Conservation (phyloP, 1,284 basidiomycete species). For the Fomes fomentarius region DNA sequence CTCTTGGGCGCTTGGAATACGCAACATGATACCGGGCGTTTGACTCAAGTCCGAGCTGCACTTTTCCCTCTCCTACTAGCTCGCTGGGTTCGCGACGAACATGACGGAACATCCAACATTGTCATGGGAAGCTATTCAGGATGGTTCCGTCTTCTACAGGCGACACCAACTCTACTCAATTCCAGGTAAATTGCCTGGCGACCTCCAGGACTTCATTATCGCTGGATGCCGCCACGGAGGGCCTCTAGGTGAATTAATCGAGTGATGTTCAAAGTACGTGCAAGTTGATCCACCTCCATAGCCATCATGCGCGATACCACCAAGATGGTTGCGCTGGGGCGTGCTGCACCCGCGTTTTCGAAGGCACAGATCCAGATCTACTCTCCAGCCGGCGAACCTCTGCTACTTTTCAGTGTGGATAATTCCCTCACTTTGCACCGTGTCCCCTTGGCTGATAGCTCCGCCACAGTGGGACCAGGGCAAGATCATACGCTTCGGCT, state of each 20-base stretch:
- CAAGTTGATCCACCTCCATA: too few relatives aligned
- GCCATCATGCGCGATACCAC: conserved; percentile 88
- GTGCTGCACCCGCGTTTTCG: conserved; percentile 59
- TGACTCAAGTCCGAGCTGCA: too few relatives aligned
- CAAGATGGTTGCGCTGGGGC: conserved; percentile 79
- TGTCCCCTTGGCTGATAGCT: conserved; percentile 22
- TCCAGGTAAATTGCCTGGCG: conserved; percentile 72
- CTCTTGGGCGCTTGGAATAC: too few relatives aligned
- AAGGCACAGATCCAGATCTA: conserved; percentile 82
- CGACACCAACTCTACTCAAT: conserved; percentile 86
- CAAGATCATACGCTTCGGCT: conserved; percentile 81
- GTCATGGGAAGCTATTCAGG: conserved; percentile 81
- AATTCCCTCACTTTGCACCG: conserved; percentile 31
- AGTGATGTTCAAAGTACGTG: too few relatives aligned
- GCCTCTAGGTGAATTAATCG: conserved; percentile 82
- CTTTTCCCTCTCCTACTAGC: too few relatives aligned
- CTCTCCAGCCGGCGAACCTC: conserved; percentile 71
- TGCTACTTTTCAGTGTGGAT: conserved; percentile 73
- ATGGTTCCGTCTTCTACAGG: conserved; percentile 78
- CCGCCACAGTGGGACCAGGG: conserved; percentile 79
- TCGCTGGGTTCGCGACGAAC: not conserved
- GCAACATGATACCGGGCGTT: too few relatives aligned
- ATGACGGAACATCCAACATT: conserved; percentile 72
- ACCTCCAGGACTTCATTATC: conserved; percentile 81
- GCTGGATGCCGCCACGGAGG: conserved; percentile 88